Evolutionary conservation across 2,329 filamentous ascomycete genomes (phyloP).

Genomic region (Bipolaris oryzae): DNA sequence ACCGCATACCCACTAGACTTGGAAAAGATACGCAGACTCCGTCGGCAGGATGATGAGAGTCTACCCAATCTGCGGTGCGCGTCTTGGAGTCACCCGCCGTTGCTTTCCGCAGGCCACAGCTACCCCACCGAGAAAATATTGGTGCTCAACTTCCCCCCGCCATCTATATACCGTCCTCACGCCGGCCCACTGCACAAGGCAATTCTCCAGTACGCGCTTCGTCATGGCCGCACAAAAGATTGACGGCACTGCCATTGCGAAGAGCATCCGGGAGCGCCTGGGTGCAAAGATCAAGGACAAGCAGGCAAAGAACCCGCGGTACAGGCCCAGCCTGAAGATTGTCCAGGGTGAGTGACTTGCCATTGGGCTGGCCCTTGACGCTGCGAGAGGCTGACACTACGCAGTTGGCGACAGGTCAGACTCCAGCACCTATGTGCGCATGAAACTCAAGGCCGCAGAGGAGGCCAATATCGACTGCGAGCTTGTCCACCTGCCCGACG

Average conservation of each 20-base stretch:
- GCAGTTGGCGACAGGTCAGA: slow-evolving; percentile 90
- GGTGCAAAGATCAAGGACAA: slow-evolving; percentile 79
- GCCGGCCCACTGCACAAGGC: slow-evolving; percentile 18
- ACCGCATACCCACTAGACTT: slow-evolving; percentile 29
- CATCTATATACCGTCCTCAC: slow-evolving; percentile 25
- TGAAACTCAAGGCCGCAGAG: slow-evolving; percentile 97
- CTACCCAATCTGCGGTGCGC: slow-evolving; percentile 41
- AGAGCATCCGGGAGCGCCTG: slow-evolving; percentile 83
- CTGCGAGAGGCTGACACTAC: slow-evolving; percentile 9
- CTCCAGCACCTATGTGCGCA: slow-evolving; percentile 97
- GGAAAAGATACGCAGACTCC: slow-evolving; percentile 34
- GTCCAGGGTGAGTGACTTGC: slow-evolving; percentile 73
- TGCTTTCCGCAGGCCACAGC: slow-evolving; percentile 37
- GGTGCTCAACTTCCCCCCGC: slow-evolving; percentile 25
- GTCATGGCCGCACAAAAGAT: slow-evolving; percentile 89
- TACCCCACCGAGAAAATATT: slow-evolving; percentile 42
- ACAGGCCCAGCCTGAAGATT: slow-evolving; percentile 88
- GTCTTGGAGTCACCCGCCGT: slow-evolving; percentile 34
- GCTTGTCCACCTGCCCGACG: slow-evolving; percentile 80
- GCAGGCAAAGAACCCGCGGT: slow-evolving; percentile 83
- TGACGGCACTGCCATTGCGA: slow-evolving; percentile 94
- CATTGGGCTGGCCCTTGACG: slow-evolving; percentile 4
- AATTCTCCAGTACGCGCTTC: slow-evolving; percentile 60
- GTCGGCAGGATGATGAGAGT: slow-evolving; percentile 31
- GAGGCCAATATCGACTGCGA: slow-evolving; percentile 94